phyloP scores from a whole-genome alignment of 139 green algal genomes.

The Picochlorum sp. region DNA sequence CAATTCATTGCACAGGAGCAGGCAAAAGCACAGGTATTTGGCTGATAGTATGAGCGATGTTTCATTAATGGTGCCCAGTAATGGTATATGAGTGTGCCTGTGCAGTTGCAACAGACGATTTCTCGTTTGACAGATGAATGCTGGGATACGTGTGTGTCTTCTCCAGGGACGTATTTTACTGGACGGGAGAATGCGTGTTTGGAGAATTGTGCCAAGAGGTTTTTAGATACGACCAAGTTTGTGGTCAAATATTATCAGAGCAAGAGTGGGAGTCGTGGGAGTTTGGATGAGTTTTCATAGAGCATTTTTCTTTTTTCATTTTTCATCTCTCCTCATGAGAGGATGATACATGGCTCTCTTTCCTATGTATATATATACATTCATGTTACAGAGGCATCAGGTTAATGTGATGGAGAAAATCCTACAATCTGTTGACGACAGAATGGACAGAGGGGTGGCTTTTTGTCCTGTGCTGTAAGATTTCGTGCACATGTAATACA shows the following conservation, averaged over 20 bases:
- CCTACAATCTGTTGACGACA: conserved; percentile 33
- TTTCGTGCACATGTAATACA: conserved; percentile 39
- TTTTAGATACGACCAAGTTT: conserved; percentile 38
- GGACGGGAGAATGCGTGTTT: conserved; percentile 26
- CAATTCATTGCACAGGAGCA: conserved; percentile 22
- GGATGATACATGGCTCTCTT: background rate
- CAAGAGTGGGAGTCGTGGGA: conserved; percentile 9
- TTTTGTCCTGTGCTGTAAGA: conserved; percentile 43
- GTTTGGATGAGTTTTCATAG: conserved; percentile 3
- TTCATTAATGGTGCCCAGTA: background rate
- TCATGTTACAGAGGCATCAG: too few relatives aligned
- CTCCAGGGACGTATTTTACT: conserved; percentile 14
- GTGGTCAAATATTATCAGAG: conserved; percentile 34
- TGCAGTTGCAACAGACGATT: conserved; percentile 36
- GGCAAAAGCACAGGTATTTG: conserved; percentile 20
- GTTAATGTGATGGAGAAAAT: conserved; percentile 9
- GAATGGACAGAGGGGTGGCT: conserved; percentile 49
- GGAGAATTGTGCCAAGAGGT: conserved; percentile 32
- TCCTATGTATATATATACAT: too few relatives aligned
- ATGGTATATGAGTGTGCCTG: background rate
- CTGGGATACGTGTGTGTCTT: conserved; percentile 33
- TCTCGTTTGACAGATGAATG: conserved; percentile 35
- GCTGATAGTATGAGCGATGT: background rate
- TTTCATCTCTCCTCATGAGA: background rate
- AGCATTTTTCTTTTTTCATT: background rate